A percentile compares a stretch with the other conserved stretches of the same genome.
These are phyloP conservation scores for Syzygium malaccense DNA, from an alignment of 441 rosid species.

Conservation along the genomic window DNA sequence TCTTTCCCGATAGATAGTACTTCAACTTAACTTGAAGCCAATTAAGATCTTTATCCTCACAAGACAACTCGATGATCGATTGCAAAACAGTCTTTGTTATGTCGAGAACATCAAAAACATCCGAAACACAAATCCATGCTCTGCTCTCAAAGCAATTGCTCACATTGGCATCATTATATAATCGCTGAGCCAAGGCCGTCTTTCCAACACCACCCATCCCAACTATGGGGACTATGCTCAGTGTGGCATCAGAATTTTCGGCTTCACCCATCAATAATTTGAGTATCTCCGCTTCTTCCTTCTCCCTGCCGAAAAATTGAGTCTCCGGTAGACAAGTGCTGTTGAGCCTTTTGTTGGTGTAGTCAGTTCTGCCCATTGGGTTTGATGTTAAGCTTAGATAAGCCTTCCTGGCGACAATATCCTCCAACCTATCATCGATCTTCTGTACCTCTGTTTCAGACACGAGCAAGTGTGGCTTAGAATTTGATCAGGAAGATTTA, in stretches of 20 bases:
- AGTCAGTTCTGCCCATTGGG: fast-evolving
- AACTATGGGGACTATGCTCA: neutral
- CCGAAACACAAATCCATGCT: neutral
- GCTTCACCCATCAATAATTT: fast-evolving
- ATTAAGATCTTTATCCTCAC: neutral
- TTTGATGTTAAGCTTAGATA: fast-evolving
- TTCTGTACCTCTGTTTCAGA: fast-evolving
- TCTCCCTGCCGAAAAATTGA: fast-evolving
- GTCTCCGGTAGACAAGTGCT: fast-evolving
- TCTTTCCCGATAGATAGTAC: fast-evolving
- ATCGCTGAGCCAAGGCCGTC: fast-evolving
- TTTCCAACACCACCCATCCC: neutral
- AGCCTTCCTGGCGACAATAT: fast-evolving
- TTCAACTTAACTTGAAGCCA: neutral
- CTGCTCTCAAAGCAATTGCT: fast-evolving
- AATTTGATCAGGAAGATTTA: too few species aligned
- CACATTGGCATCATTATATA: neutral
- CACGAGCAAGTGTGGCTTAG: fast-evolving
- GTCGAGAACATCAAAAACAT: neutral
- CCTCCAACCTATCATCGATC: fast-evolving
- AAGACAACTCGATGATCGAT: neutral
- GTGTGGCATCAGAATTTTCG: fast-evolving
- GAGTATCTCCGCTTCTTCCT: neutral
- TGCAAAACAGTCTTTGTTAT: neutral
- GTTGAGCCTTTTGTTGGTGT: fast-evolving